Base-by-base conservation (phyloP, 352 stramenopile species). In the Globisporangium takayamanum region DNA sequence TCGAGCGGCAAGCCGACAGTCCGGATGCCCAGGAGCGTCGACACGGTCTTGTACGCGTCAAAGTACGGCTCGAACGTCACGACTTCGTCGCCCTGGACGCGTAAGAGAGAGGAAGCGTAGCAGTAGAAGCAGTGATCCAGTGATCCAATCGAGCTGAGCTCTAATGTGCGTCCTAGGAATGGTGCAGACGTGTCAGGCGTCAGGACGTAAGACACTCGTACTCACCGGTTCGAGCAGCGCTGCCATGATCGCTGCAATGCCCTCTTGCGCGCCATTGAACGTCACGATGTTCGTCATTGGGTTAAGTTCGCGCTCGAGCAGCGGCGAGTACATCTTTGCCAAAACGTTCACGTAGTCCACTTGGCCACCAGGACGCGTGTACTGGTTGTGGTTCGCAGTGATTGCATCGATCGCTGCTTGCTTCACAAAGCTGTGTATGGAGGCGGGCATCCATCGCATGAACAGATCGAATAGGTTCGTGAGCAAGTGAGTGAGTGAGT, bases 31-130 rank as follows among this genome's bases (percentile, higher is more conserved):
- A 93, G 71, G 10, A 98, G 74, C 59, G 89, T 81, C 18, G 88
- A 78, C 26, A 92, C 74, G 8, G 85, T 94, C 67, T 91, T 79
- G 66, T 97, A 97, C 4, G 85, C 86, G 50, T 97, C 88, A 62
- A 97, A 97, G 64, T 94, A 95, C 14, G 88, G 88, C 76, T 97
- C 88, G 39, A 97, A 78, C 48, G 83, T 92, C 20, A 96, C 65
- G 48, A 96, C 84, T 62, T 94, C 73, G 61, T 97, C 88, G 10
- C 82, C 88, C 65, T 87, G 46, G 16, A 49, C 16, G 8, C 4
- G 39, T 20, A 16, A 11, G 33, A 30, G 28, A 47, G 42, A 57
- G 5, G 1, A 36, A 41, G 26, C n/a, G 20, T 51, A 46, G 12
- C 30, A 18, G 8, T 12, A 54, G 50, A 54, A 16, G 36, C 6